Evolutionary conservation across 208 protist species (phyloP).

Genomic region (Leptomonas seymouri): DNA sequence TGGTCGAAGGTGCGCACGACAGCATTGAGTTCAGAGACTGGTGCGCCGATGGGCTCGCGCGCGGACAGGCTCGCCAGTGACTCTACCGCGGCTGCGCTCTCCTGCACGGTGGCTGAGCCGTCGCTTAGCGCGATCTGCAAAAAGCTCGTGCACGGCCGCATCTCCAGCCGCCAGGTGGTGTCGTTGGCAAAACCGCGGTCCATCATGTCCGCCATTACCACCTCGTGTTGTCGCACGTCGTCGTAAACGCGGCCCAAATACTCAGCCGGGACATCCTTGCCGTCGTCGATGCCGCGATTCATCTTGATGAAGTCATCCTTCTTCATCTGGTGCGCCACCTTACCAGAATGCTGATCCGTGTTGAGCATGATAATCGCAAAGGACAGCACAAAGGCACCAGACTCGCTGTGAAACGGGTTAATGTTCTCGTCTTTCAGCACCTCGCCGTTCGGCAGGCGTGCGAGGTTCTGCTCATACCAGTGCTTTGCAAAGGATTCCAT

Average conservation of each 20-base stretch:
- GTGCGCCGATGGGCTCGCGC: background rate
- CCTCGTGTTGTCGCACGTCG: constrained; percentile 90
- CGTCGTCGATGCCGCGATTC: constrained; percentile 97
- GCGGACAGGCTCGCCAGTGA: constrained; percentile 16
- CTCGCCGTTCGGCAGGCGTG: constrained; percentile 21
- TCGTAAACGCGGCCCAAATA: constrained; percentile 94
- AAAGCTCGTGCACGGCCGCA: constrained; percentile 37
- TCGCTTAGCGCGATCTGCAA: constrained; percentile 18
- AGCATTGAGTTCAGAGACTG: background rate
- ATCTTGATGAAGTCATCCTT: constrained; percentile 93
- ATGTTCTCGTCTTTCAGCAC: constrained; percentile 35
- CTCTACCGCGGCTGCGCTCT: constrained; percentile 13
- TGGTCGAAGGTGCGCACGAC: constrained; percentile 31
- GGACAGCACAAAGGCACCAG: constrained; percentile 94
- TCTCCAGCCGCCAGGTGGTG: constrained; percentile 82
- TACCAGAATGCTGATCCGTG: constrained; percentile 97
- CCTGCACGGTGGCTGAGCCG: background rate
- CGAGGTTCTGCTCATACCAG: constrained; percentile 73
- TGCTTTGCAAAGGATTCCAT: constrained; percentile 90
- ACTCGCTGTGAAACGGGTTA: constrained; percentile 86
- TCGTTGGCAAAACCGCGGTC: constrained; percentile 78
- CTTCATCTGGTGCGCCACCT: constrained; percentile 95
- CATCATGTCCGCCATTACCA: constrained; percentile 93
- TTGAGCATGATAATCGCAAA: constrained; percentile 99
- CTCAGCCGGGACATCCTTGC: constrained; percentile 83